Base-by-base conservation (phyloP, 2,329 filamentous ascomycete species). In the Alternaria panax region DNA sequence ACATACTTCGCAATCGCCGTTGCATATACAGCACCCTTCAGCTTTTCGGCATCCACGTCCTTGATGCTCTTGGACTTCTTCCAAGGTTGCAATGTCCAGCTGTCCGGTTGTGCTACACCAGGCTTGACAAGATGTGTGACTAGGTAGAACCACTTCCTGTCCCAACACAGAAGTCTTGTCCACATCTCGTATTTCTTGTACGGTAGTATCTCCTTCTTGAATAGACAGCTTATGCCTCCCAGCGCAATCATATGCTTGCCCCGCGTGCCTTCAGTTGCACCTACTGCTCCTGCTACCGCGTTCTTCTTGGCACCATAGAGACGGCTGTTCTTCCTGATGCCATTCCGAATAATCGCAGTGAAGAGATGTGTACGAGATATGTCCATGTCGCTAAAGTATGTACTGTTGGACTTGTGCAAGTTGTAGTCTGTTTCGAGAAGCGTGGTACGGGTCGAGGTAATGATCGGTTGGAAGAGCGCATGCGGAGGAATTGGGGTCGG, bases 341-440 rank as follows among this genome's bases (percentile, higher is more conserved):
- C 82, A 18, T 78, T 80, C 14, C 81, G 77, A 34, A 84, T 78
- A 1, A 85, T 67, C 1, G 78, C 78, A 7, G 88, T 90, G 53
- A 96, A 87, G 8, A 95, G 86, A 65, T 96, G 91, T 0, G 91
- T 91, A 57, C 95, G 90, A 38, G 90, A 88, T 60, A 94, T 86
- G 78, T 96, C 93, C 66, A 96, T 87, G 78, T 96, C 92, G 66
- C 88, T 83, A 75, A 96, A 96, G 82, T 96, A 96, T 28, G 93
- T 96, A 68, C 86, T 88, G 81, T 93, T 92, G 62, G 88, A 89
- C 76, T 93, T 93, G 84, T 94, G 91, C 42, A 92, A 74, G 80
- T 95, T 94, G 81, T 93, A 92, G 80, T 97, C 93, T 70, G 89
- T 92, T 79, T 96, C 92, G 67, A 91, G 84, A 54, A 91, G 80